Conservation (phyloP, 106 monocot species). For the Gastrodia elata region DNA sequence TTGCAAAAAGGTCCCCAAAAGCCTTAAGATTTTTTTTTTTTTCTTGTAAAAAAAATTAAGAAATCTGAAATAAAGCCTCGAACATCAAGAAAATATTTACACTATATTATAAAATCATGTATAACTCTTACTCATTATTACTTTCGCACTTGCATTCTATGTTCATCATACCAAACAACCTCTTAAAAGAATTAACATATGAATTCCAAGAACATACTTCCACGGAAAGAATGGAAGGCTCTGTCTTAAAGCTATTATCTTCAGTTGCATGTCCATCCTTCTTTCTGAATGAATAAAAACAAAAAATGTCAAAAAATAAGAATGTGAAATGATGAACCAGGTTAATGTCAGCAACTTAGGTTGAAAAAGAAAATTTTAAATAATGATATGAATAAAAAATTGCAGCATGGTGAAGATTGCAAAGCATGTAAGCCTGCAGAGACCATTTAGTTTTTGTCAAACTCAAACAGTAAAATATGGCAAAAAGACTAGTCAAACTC, state of each 20-base stretch:
- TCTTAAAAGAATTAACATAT: background rate
- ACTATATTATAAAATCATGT: no score
- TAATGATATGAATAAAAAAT: background rate
- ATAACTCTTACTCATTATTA: no score
- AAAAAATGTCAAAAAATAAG: background rate
- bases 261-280: slow-evolving; percentile 26
- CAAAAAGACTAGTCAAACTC: background rate
- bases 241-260: slow-evolving; percentile 24
- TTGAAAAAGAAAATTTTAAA: background rate
- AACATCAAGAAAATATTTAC: no score
- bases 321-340: background rate
- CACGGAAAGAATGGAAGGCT: slow-evolving; percentile 87
- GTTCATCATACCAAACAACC: no score
- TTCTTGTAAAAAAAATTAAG: no score
- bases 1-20: no score
- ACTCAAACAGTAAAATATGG: background rate
- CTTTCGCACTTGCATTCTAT: no score
- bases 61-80: no score
- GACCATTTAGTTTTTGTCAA: background rate
- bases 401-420: background rate
- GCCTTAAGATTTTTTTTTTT: no score
- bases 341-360: background rate
- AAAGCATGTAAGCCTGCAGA: background rate
- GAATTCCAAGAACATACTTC: slow-evolving; percentile 43
- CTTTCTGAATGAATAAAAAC: slow-evolving; percentile 32